These are phyloP conservation scores for Jacaranda copaia DNA, from an alignment of 257 asterid species.

Conservation along the genomic window DNA sequence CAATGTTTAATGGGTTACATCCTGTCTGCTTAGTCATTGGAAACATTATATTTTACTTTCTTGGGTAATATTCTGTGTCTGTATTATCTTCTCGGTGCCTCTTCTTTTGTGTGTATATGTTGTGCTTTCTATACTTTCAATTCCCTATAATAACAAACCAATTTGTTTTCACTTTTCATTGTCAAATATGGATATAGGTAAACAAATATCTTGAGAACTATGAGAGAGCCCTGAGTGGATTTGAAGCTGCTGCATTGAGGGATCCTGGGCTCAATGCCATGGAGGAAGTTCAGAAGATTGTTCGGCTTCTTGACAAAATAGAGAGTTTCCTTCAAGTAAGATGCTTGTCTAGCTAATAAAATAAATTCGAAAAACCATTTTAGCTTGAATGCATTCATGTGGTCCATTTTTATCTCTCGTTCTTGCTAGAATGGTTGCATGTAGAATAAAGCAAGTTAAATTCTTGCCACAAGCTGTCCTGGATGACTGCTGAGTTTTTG, in stretches of 20 bases:
- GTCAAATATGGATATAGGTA: slow-evolving; percentile 53
- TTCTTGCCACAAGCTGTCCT: neutral
- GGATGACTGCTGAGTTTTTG: slow-evolving; percentile 19
- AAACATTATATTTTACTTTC: slow-evolving; percentile 2
- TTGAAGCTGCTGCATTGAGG: slow-evolving; percentile 94
- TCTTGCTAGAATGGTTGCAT: slow-evolving; percentile 12
- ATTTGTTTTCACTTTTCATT: slow-evolving; percentile 17
- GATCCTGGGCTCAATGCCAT: slow-evolving; percentile 87
- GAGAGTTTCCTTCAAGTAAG: slow-evolving; percentile 73
- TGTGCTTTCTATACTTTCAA: slow-evolving; percentile 19
- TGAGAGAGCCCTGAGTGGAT: slow-evolving; percentile 96
- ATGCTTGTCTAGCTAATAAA: slow-evolving; percentile 32
- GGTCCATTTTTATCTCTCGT: neutral
- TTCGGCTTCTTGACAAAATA: slow-evolving; percentile 77
- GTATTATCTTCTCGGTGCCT: slow-evolving; percentile 19
- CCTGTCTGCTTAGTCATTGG: neutral
- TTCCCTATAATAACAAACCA: slow-evolving; percentile 11
- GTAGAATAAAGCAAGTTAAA: neutral
- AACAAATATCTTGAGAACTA: slow-evolving; percentile 91
- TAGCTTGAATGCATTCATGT: neutral
- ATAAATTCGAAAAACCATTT: neutral
- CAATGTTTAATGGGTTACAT: neutral
- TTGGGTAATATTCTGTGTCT: slow-evolving; percentile 15
- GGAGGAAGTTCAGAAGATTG: slow-evolving; percentile 74
- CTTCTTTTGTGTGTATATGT: neutral